Evolutionary conservation across 805 yeast species (phyloP), one percentile per base, ranked within the genome.

Genomic region (Metschnikowia hibisci): DNA sequence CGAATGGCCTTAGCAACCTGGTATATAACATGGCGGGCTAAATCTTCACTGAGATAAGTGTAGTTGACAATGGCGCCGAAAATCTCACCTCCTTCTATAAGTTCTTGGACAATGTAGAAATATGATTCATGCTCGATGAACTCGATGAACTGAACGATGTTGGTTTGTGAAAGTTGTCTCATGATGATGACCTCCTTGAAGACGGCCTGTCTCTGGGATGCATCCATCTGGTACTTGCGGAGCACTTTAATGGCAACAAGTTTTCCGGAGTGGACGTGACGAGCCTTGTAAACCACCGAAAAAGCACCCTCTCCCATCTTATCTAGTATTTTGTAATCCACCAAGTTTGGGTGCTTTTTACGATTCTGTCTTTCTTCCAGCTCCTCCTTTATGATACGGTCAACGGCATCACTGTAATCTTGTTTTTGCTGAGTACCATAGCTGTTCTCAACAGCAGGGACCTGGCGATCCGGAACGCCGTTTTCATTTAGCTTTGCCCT

Each of bases 291-390:
- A 4, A 91, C 98, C 10, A 78, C 74, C 3, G 96, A 87, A 60
- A 91, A 90, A 0, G 97, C 97, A 7, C 98, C 98, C 57, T 84
- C 90, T 0, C 93, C 91, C 13, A 84, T 51, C 15, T 63, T 51
- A 10, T 61, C 55, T 28, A 65, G 37, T 13, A 71, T 53, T 29
- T 56, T 54, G 50, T 61, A 70, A 33, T 61, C 49, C 7, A 49
- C 48, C 42, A 49, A 47, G 18, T 41, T 43, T 5, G 56, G 55
- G 39, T 34, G 41, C 34, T 44, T 44, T 15, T 37, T 34, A 2
- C 33, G 39, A 12, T 32, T 27, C 13, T 27, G 38, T 8, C 44
- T 28, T 32, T 39, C 32, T 11, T 20, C 35, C 25, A 43, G 39
- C 26, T 52, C 55, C 10, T 52, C 51, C 41, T 40, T 41, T 20